phyloP scores from a whole-genome alignment of 768 basidiomycete species.

The Hydnomerulius pinastri region DNA sequence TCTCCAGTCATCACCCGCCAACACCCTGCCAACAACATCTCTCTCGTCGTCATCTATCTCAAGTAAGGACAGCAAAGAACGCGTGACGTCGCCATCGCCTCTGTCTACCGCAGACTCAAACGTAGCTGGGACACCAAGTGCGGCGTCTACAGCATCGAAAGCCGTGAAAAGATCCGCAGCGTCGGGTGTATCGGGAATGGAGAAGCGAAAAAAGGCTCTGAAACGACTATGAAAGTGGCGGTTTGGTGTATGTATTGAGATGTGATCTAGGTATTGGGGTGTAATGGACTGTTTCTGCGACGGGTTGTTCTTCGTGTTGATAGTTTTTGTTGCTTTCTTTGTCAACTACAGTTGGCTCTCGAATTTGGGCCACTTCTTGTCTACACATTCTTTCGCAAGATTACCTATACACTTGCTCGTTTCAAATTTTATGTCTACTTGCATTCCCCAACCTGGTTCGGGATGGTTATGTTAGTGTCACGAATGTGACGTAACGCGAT shows the following conservation, averaged over 20 bases:
- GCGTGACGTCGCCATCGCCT: constrained; percentile 69
- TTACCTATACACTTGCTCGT: too few species aligned
- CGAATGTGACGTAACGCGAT: constrained; percentile 20
- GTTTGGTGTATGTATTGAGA: constrained; percentile 1
- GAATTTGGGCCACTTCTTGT: too few species aligned
- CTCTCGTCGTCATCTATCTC: constrained; percentile 34
- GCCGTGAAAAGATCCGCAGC: constrained; percentile 67
- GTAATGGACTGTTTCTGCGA: not conserved
- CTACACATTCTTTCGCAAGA: too few species aligned
- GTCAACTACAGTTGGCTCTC: not conserved
- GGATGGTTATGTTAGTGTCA: constrained; percentile 5
- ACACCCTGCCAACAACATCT: constrained; percentile 42
- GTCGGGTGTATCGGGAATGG: constrained; percentile 57
- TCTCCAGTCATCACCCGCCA: constrained; percentile 38
- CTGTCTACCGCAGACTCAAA: constrained; percentile 74
- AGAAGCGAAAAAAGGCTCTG: constrained; percentile 88
- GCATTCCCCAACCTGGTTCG: not conserved
- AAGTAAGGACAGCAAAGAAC: constrained; percentile 48
- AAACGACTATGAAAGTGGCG: constrained; percentile 59
- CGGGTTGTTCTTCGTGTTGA: not conserved
- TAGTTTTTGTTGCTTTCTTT: not conserved
- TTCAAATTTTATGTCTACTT: too few species aligned
- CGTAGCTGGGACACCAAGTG: constrained; percentile 43
- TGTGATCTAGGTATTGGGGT: not conserved
- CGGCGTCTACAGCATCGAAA: constrained; percentile 48